Evolutionary conservation across 768 basidiomycete species (phyloP).

Genomic region (Mycena olivaceomarginata): DNA sequence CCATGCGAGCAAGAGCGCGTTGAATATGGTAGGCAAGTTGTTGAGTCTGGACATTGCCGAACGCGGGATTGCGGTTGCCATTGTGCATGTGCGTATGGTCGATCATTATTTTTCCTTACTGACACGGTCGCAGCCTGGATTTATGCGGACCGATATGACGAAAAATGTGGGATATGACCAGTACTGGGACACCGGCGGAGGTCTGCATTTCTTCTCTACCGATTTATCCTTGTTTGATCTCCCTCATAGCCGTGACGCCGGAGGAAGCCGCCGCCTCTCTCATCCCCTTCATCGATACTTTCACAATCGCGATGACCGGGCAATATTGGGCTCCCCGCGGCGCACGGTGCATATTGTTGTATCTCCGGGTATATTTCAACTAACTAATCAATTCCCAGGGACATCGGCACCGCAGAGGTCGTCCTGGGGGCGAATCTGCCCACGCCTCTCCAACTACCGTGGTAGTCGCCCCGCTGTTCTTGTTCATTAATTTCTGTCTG

Average conservation of each 20-base stretch:
- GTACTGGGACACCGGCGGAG: conserved; percentile 66
- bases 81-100: conserved; percentile 63
- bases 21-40: conserved; percentile 68
- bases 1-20: conserved; percentile 68
- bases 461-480: conserved; percentile 48
- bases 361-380: background rate
- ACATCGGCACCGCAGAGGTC: conserved; percentile 65
- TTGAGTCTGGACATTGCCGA: conserved; percentile 61
- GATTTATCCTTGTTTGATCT: background rate
- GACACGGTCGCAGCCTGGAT: conserved; percentile 60
- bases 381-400: conserved; percentile 49
- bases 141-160: conserved; percentile 69
- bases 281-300: conserved; percentile 58
- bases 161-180: conserved; percentile 65
- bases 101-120: background rate
- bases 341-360: conserved; percentile 50
- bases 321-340: conserved; percentile 69
- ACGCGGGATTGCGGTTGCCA: conserved; percentile 60
- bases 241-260: conserved; percentile 63
- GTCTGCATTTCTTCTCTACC: conserved; percentile 46
- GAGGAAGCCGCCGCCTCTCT: conserved; percentile 62
- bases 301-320: conserved; percentile 59
- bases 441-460: conserved; percentile 62
- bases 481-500: too few relatives aligned
- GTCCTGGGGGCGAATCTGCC: conserved; percentile 62